These are phyloP conservation scores for Colletotrichum euphorbiae DNA, from an alignment of 2,329 filamentous ascomycete species.

Conservation along the genomic window DNA sequence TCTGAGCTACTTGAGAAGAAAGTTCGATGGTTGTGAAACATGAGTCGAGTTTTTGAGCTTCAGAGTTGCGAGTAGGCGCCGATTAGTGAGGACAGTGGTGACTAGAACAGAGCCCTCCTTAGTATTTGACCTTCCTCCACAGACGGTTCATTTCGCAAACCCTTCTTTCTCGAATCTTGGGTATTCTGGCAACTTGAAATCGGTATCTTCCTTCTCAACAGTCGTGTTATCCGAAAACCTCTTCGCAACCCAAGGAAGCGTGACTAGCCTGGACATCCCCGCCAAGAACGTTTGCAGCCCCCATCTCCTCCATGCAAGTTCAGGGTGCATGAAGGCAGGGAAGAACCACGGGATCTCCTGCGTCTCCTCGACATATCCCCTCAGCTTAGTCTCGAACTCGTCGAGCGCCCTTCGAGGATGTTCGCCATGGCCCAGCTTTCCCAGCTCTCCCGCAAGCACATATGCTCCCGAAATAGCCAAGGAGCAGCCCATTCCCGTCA, in stretches of 20 bases:
- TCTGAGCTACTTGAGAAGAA: too few relatives aligned
- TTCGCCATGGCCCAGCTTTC: conserved; percentile 26
- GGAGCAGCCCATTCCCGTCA: conserved; percentile 60
- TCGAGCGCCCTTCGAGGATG: conserved; percentile 25
- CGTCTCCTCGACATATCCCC: conserved; percentile 32
- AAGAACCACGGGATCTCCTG: conserved; percentile 32
- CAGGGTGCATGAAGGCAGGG: conserved; percentile 26
- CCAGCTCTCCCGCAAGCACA: conserved; percentile 61
- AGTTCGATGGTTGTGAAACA: too few relatives aligned
- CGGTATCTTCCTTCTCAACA: conserved; percentile 2
- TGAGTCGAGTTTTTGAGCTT: too few relatives aligned
- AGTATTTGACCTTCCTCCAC: too few relatives aligned
- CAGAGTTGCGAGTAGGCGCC: too few relatives aligned
- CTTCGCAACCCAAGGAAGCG: conserved; percentile 19
- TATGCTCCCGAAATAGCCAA: conserved; percentile 60
- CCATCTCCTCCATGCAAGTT: conserved; percentile 22
- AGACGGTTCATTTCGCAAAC: background rate
- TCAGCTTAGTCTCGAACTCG: conserved; percentile 33
- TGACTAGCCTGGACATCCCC: conserved; percentile 28
- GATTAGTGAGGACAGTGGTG: too few relatives aligned
- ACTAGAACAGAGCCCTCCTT: too few relatives aligned
- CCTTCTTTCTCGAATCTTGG: background rate
- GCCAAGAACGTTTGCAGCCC: conserved; percentile 15
- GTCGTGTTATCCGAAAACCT: background rate
- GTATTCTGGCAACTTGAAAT: conserved; percentile 18